Conservation (phyloP, 2,329 filamentous ascomycete genomes). For the Ophiostoma quercus region DNA sequence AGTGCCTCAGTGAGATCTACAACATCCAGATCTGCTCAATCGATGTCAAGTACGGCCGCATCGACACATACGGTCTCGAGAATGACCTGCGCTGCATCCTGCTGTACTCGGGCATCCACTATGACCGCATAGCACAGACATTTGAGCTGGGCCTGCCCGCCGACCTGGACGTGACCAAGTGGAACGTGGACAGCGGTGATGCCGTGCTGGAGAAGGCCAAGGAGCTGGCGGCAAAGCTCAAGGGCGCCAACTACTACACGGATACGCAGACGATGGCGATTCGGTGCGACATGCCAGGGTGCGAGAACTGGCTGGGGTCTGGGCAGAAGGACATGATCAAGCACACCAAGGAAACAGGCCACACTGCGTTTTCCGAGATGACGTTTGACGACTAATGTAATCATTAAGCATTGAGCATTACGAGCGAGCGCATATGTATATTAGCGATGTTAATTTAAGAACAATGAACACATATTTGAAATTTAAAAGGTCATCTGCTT, state of each 20-base stretch:
- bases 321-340: constrained; percentile 58
- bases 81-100: constrained; percentile 66
- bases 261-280: constrained; percentile 77
- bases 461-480: neutral
- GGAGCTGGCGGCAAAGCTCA: constrained; percentile 59
- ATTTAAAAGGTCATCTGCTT: constrained; percentile 9
- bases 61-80: constrained; percentile 75
- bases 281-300: constrained; percentile 62
- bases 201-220: constrained; percentile 56
- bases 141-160: constrained; percentile 55
- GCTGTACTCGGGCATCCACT: constrained; percentile 89
- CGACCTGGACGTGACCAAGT: constrained; percentile 65
- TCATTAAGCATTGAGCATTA: neutral
- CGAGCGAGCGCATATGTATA: neutral
- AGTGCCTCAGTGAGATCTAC: constrained; percentile 78
- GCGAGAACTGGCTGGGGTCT: constrained; percentile 58
- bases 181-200: constrained; percentile 45
- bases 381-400: constrained; percentile 15
- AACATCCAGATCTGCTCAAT: constrained; percentile 79
- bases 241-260: constrained; percentile 75
- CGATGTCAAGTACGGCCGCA: constrained; percentile 57
- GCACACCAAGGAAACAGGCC: constrained; percentile 60
- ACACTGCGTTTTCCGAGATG: constrained; percentile 42
- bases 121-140: constrained; percentile 79
- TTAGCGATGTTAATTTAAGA: neutral